Evolutionary conservation across 2,329 filamentous ascomycete species (phyloP).

Genomic region (Colletotrichum sp.): DNA sequence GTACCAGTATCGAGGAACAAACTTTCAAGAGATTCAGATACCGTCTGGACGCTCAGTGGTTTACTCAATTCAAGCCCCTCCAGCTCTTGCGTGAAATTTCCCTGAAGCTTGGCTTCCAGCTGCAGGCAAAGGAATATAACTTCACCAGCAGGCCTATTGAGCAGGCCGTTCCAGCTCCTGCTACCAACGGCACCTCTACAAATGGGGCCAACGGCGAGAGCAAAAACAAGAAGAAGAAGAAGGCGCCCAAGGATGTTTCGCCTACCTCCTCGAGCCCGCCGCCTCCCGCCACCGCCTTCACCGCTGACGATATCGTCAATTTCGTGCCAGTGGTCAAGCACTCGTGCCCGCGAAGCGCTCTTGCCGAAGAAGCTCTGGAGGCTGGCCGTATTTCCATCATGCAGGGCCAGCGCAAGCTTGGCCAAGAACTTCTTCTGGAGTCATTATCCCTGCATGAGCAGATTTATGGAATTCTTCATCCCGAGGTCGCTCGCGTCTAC

Average conservation of each 20-base stretch:
- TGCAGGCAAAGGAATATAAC: conserved; percentile 70
- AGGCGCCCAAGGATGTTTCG: conserved; percentile 54
- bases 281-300: conserved; percentile 59
- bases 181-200: conserved; percentile 30
- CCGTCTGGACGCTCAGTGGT: conserved; percentile 72
- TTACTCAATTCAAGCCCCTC: conserved; percentile 69
- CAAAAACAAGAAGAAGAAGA: conserved; percentile 68
- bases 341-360: conserved; percentile 84
- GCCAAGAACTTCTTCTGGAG: conserved; percentile 94
- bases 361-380: conserved; percentile 95
- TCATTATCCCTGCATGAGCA: conserved; percentile 96
- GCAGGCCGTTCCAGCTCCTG: conserved; percentile 34
- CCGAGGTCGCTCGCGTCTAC: conserved; percentile 94
- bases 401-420: conserved; percentile 93
- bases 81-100: conserved; percentile 90
- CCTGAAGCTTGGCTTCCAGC: conserved; percentile 87
- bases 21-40: conserved; percentile 78
- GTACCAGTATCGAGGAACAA: conserved; percentile 73
- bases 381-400: conserved; percentile 95
- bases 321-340: conserved; percentile 96
- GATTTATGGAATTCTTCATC: conserved; percentile 96
- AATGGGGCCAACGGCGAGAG: conserved; percentile 49
- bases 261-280: conserved; percentile 41
- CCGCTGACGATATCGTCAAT: conserved; percentile 85
- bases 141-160: conserved; percentile 38